phyloP scores from a whole-genome alignment of 2,329 filamentous ascomycete genomes.

The Conoideocrella luteorostrata region DNA sequence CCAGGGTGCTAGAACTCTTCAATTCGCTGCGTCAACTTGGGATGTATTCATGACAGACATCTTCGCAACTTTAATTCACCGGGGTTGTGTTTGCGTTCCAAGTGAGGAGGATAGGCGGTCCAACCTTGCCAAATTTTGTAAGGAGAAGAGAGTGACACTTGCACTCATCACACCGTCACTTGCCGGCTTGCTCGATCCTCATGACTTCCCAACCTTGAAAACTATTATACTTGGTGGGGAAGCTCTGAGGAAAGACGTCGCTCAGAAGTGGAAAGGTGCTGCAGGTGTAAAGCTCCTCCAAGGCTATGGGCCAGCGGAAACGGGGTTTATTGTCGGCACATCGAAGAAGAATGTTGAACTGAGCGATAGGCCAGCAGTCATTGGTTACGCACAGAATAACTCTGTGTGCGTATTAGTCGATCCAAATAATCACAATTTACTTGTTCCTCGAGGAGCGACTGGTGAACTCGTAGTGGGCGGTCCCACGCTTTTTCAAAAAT shows the following conservation, averaged over 20 bases:
- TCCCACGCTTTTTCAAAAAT: conserved; percentile 39
- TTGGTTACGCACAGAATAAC: not conserved
- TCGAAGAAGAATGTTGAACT: not conserved
- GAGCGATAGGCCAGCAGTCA: not conserved
- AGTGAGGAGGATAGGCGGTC: not conserved
- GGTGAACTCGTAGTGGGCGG: conserved; percentile 18
- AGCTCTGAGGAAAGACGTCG: not conserved
- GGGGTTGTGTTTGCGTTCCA: not conserved
- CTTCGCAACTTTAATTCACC: not conserved
- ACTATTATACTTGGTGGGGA: not conserved
- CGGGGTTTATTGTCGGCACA: not conserved
- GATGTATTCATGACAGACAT: not conserved
- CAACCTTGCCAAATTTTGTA: not conserved
- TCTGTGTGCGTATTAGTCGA: not conserved
- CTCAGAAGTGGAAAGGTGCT: not conserved
- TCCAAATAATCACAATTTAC: conserved; percentile 2
- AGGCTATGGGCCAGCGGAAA: not conserved
- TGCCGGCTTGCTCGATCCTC: not conserved
- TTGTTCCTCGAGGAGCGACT: conserved; percentile 14
- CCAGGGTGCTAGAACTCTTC: not conserved
- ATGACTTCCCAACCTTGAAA: not conserved
- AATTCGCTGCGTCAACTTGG: not conserved
- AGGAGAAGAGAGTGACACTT: not conserved
- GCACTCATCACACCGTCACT: not conserved
- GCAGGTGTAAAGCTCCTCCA: not conserved